Evolutionary conservation across 345 rosid species (phyloP).

Genomic region (Heritiera littoralis): DNA sequence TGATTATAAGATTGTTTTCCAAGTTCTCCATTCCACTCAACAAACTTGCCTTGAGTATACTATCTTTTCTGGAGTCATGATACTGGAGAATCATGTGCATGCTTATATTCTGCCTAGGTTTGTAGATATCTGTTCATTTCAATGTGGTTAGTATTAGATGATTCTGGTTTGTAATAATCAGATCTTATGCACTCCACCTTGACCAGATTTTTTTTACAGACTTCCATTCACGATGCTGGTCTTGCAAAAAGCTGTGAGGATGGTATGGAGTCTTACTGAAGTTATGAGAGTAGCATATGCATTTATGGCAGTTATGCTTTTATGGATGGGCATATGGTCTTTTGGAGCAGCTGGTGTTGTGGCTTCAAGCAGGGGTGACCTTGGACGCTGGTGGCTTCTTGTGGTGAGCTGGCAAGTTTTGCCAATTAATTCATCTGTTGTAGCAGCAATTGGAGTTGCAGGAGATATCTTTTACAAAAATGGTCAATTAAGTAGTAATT

Average conservation of each 20-base stretch:
- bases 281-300: slow-evolving; percentile 73
- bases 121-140: not conserved
- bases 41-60: not conserved
- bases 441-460: slow-evolving; percentile 30
- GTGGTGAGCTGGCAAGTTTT: slow-evolving; percentile 99
- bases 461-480: slow-evolving; percentile 17
- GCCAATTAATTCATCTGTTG: slow-evolving; percentile 34
- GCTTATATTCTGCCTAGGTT: not conserved
- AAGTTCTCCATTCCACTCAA: not conserved
- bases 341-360: slow-evolving; percentile 94
- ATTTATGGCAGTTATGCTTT: slow-evolving; percentile 74
- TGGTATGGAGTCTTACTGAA: slow-evolving; percentile 94
- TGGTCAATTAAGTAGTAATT: slow-evolving; percentile 15
- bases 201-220: slow-evolving; percentile 44
- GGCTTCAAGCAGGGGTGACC: slow-evolving; percentile 74
- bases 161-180: slow-evolving; percentile 24
- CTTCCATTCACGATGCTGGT: slow-evolving; percentile 92
- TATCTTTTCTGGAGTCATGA: not conserved
- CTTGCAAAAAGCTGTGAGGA: slow-evolving; percentile 76
- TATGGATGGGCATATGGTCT: slow-evolving; percentile 91
- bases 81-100: not conserved
- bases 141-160: not conserved
- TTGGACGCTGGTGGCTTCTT: slow-evolving; percentile 95
- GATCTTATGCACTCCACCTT: slow-evolving; percentile 22
- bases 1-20: not conserved